Evolutionary conservation across 805 yeast species (phyloP), one percentile per base, ranked within the genome.

Genomic region (Saturnispora besseyi): DNA sequence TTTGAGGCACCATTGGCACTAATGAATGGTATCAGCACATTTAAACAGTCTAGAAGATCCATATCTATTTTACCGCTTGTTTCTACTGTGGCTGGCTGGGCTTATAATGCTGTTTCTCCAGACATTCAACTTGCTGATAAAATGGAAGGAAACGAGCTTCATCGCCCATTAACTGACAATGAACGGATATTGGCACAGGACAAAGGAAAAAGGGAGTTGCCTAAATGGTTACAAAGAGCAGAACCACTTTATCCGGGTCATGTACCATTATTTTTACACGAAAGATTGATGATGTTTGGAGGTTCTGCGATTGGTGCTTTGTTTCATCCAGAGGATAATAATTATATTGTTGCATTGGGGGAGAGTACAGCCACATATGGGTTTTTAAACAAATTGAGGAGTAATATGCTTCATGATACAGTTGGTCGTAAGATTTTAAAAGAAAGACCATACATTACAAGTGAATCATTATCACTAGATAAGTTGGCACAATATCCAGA

Each of bases 281-380:
- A 91, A 61, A 76, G 84, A 53, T 57, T 72, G 2, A 63, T 84
- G 36, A 68, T 93, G 67, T 79, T 87, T 54, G 65, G 73, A 0
- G 82, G 88, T 1, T 84, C 95, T 3, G 87, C 95, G 1, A 60
- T 86, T 18, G 91, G 90, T 24, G 84, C 96, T 0, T 81, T 72
- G 59, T 70, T 77, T 46, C 89, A 84, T 59, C 95, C 93, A 5
- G 88, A 83, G 58, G 67, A 82, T 50, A 87, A 87, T 51, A 79
- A 78, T 52, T 81, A 82, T 59, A 84, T 86, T 51, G 89, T 84
- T 22, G 89, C 86, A 36, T 71, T 86, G 57, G 99, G 99, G 1
- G 99, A 93, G 63, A 81, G 91, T 13, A 84, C 96, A 0, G 96
- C 96, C 7, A 71, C 84, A 38, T 81, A 84, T 9, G 75, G 73